Base-by-base conservation (phyloP, 768 basidiomycete species). In the Pleurotus sapidus region DNA sequence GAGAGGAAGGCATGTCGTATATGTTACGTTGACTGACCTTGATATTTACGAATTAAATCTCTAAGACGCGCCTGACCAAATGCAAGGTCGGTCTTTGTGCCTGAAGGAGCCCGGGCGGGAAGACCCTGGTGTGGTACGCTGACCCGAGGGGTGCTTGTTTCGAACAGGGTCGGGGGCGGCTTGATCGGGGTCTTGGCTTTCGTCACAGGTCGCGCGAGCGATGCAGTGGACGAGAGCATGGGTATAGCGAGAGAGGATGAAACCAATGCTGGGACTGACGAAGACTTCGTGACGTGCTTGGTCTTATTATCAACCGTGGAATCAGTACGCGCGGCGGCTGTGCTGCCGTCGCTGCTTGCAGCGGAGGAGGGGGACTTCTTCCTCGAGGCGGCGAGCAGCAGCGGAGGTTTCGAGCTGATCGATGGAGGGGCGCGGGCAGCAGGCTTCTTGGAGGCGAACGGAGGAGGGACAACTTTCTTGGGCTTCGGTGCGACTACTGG, bases 1-100 rank as follows among this genome's bases (percentile, higher is more conserved):
- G 11, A 40, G 38, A 4, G 18, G 25, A 38, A 25, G 17, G 34
- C n/a, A 60, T 20, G 12, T 49, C 7, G 46, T 34, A 34, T 30
- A 27, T 14, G 48, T 55, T 61, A 68, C 39, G 61, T 62, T 25
- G 65, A 59, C 56, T 69, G 68, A 46, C 76, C 76, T 70, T 93
- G 90, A 67, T 91, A 93, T 64, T 90, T 88, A 81, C 85, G 87
- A 67, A 92, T 92, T 60, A 92, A 73, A 70, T 91, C 89, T 56
- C 88, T 75, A 62, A 92, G 70, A 59, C 86, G 76, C 12, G 89
- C 89, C 69, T 91, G 86, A 12, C 90, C 90, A 72, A 91, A 91
- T 8, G 83, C 87, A 57, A 88, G 68, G 40, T 88, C 86, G 1
- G 73, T 72, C 39, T 68, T 63, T 61, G 69, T 68, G 43, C 63